phyloP scores from a whole-genome alignment of 768 basidiomycete genomes.

The Rubroboletus pulcherrimus region DNA sequence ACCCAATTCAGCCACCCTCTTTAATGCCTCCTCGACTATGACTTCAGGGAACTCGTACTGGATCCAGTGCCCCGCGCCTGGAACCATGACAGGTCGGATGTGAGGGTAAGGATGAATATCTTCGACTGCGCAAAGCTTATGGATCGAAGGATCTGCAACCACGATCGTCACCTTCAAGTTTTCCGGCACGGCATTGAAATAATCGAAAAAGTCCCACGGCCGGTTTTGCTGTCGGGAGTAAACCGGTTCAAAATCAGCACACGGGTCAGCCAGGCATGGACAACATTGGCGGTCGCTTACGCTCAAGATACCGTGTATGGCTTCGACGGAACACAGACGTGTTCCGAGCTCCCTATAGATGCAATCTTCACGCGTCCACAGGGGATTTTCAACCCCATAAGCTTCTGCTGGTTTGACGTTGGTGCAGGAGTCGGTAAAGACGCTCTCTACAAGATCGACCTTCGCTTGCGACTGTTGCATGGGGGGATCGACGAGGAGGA shows the following conservation, averaged over 20 bases:
- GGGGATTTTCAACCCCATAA: conserved; percentile 1
- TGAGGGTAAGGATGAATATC: conserved; percentile 15
- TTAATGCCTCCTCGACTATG: conserved; percentile 16
- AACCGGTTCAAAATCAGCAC: background rate
- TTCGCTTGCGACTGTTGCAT: background rate
- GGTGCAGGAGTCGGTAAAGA: background rate
- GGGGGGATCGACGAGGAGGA: conserved; percentile 19
- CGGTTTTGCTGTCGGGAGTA: conserved; percentile 6
- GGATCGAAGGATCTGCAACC: conserved; percentile 17
- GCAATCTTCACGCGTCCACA: conserved; percentile 13
- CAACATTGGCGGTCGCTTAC: background rate
- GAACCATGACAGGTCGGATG: conserved; percentile 7
- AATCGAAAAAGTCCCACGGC: conserved; percentile 19
- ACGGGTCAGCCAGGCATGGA: background rate
- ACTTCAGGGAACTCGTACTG: conserved; percentile 25
- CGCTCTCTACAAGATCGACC: background rate
- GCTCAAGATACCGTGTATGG: background rate
- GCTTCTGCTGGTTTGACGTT: background rate
- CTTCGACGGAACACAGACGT: conserved; percentile 9
- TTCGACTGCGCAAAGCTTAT: background rate
- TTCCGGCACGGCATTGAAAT: background rate
- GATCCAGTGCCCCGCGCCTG: conserved; percentile 23
- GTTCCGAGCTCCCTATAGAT: conserved; percentile 8
- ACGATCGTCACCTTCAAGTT: conserved; percentile 17
- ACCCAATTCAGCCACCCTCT: conserved; percentile 11